These are phyloP conservation scores for Fusarium falciforme DNA, from an alignment of 2,329 filamentous ascomycete species.

Conservation along the genomic window DNA sequence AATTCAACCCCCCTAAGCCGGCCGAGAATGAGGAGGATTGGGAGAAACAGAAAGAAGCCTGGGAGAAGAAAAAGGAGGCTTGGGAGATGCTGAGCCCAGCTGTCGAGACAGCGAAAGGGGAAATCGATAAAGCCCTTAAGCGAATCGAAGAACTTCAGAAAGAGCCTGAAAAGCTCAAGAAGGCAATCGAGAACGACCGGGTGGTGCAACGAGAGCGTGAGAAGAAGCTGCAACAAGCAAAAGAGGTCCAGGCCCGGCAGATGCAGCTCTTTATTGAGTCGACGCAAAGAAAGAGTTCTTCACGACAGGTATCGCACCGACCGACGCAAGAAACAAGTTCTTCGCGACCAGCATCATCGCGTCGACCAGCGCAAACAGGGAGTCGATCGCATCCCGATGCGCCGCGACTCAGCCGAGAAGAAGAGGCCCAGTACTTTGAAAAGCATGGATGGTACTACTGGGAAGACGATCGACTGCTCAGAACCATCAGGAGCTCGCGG, in stretches of 20 bases:
- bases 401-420: neutral
- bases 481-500: constrained; percentile 33
- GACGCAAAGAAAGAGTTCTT: constrained; percentile 11
- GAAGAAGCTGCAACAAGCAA: neutral
- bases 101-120: neutral
- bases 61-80: constrained; percentile 2
- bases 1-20: constrained; percentile 10
- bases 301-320: neutral
- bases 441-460: constrained; percentile 40
- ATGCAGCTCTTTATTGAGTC: constrained; percentile 37
- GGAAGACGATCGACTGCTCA: constrained; percentile 45
- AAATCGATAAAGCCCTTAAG: constrained; percentile 18
- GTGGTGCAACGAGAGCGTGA: constrained; percentile 8
- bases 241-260: constrained; percentile 12
- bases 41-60: neutral
- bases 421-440: constrained; percentile 29
- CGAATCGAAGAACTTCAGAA: constrained; percentile 7
- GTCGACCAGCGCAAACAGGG: constrained; percentile 7
- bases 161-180: constrained; percentile 2
- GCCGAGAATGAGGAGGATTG: neutral
- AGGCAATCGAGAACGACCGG: constrained; percentile 17
- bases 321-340: constrained; percentile 8
- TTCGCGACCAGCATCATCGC: neutral
- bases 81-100: constrained; percentile 5
- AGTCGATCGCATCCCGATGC: neutral